Evolutionary conservation across 768 basidiomycete genomes (phyloP).

Genomic region (Gyrodon lividus): DNA sequence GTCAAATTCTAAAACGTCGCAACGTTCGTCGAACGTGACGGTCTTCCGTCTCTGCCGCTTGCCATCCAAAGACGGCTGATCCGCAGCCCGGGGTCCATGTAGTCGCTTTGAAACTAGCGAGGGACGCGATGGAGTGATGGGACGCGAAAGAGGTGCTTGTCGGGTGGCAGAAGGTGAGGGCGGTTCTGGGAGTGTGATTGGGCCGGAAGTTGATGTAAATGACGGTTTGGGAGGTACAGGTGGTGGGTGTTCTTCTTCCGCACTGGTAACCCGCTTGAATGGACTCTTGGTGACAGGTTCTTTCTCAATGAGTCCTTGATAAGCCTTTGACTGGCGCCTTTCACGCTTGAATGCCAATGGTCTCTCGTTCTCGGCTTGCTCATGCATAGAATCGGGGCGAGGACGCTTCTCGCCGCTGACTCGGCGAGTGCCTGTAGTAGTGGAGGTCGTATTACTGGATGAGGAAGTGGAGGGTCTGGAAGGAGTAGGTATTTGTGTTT

Average conservation of each 20-base stretch:
- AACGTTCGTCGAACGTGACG: slow-evolving; percentile 76
- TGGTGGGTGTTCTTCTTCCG: slow-evolving; percentile 31
- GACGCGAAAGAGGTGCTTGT: slow-evolving; percentile 43
- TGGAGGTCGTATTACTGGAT: slow-evolving; percentile 6
- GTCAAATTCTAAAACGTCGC: slow-evolving; percentile 82
- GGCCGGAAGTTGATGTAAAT: neutral
- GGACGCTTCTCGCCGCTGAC: slow-evolving; percentile 80
- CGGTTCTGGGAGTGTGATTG: slow-evolving; percentile 17
- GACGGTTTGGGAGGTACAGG: slow-evolving; percentile 26
- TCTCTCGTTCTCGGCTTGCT: slow-evolving; percentile 70
- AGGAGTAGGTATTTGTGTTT: slow-evolving; percentile 58
- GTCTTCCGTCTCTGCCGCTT: slow-evolving; percentile 66
- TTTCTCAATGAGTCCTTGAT: slow-evolving; percentile 69
- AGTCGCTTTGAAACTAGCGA: slow-evolving; percentile 71
- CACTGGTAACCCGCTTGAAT: slow-evolving; percentile 45
- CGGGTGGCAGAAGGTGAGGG: slow-evolving; percentile 28
- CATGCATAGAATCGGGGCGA: slow-evolving; percentile 68
- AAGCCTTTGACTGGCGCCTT: slow-evolving; percentile 71
- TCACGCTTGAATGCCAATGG: slow-evolving; percentile 69
- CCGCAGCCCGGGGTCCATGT: slow-evolving; percentile 70
- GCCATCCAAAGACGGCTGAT: slow-evolving; percentile 28
- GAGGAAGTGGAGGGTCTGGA: slow-evolving; percentile 26
- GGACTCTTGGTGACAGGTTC: slow-evolving; percentile 84
- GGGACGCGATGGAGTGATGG: slow-evolving; percentile 46
- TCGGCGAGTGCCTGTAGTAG: slow-evolving; percentile 34